Evolutionary conservation across 768 basidiomycete species (phyloP).

Genomic region (Panaeolus papilionaceus): DNA sequence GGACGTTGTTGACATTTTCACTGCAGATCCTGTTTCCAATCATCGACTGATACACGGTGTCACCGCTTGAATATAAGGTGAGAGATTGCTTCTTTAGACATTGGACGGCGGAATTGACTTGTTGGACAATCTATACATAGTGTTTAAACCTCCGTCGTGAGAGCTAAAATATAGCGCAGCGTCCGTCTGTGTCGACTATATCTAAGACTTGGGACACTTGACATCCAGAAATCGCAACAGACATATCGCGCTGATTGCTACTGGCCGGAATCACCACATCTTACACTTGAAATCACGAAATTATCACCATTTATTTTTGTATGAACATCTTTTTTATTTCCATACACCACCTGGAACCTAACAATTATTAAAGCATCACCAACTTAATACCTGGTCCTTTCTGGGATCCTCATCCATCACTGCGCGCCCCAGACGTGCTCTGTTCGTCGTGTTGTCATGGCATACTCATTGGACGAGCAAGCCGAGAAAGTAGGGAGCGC

Average conservation of each 20-base stretch:
- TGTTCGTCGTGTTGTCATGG: neutral
- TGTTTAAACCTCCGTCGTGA: neutral
- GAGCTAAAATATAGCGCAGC: neutral
- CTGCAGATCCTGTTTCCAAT: neutral
- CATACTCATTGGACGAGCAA: neutral
- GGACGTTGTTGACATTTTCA: neutral
- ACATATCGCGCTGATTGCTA: neutral
- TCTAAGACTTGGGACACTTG: neutral
- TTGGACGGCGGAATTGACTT: neutral
- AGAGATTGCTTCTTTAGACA: neutral
- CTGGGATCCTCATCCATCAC: neutral
- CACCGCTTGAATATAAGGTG: neutral
- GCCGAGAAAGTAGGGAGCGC: neutral
- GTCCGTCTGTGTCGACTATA: neutral
- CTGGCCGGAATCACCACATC: neutral
- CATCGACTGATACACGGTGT: neutral
- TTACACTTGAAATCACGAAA: neutral
- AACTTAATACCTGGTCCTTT: neutral
- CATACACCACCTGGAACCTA: neutral
- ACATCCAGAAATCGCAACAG: neutral
- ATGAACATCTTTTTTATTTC: neutral
- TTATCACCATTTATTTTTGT: neutral
- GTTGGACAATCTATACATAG: neutral
- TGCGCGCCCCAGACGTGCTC: neutral
- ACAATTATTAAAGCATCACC: neutral